Conservation (phyloP, 345 rosid genomes). For the Microthlaspi erraticum region DNA sequence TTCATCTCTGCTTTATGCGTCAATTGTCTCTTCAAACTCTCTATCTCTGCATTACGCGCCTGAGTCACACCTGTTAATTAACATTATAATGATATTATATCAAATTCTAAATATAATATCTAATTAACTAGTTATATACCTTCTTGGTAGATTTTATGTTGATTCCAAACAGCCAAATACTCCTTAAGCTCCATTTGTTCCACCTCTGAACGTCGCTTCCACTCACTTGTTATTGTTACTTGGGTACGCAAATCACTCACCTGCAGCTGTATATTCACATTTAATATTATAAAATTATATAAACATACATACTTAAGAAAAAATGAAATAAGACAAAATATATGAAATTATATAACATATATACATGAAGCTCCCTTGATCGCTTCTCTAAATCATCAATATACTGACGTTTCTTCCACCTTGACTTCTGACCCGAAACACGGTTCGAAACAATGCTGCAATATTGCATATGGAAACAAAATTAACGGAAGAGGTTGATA, state of each 20-base stretch:
- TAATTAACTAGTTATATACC: constrained; percentile 1
- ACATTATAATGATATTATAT: background rate
- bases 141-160: background rate
- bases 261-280: background rate
- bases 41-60: constrained; percentile 3
- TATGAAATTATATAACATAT: background rate
- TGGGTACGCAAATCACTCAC: constrained; percentile 37
- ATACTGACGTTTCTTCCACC: constrained; percentile 31
- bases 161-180: background rate
- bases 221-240: constrained; percentile 22
- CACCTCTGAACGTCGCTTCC: background rate
- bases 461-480: background rate
- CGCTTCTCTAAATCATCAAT: constrained; percentile 4
- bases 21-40: constrained; percentile 21
- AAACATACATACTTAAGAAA: background rate
- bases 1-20: constrained; percentile 4
- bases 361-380: constrained; percentile 30
- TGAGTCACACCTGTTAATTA: constrained; percentile 6
- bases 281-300: background rate
- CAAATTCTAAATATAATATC: background rate
- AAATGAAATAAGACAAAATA: background rate
- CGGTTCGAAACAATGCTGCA: constrained; percentile 34
- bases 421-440: constrained; percentile 35
- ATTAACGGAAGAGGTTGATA: background rate
- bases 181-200: constrained; percentile 5